A percentile compares a stretch with the other conserved stretches of the same genome.
phyloP scores from a whole-genome alignment of 176 grass and related monocot species.

The Triticum urartu region DNA sequence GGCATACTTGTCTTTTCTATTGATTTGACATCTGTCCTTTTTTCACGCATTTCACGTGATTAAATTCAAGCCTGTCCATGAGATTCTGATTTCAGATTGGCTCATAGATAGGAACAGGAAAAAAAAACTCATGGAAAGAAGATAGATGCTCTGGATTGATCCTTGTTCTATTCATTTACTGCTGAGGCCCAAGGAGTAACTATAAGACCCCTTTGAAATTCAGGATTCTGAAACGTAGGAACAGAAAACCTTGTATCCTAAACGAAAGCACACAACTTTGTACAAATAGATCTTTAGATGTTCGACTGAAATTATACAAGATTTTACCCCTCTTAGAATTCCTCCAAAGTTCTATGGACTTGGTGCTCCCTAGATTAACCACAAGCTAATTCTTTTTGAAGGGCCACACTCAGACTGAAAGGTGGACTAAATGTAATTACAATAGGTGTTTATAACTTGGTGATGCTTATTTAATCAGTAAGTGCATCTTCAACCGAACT shows the following conservation, averaged over 20 bases:
- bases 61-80: constrained; percentile 2
- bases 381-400: too few relatives aligned
- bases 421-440: too few relatives aligned
- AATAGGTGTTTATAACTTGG: too few relatives aligned
- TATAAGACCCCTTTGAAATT: neutral
- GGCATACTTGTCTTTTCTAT: neutral
- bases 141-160: constrained; percentile 12
- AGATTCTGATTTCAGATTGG: constrained; percentile 21
- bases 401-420: too few relatives aligned
- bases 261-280: neutral
- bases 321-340: neutral
- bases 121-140: constrained; percentile 29
- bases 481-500: too few relatives aligned
- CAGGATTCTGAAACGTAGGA: neutral
- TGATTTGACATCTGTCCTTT: constrained; percentile 41
- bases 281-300: neutral
- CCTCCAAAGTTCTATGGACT: neutral
- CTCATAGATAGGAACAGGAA: constrained; percentile 10
- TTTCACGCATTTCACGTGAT: constrained; percentile 17
- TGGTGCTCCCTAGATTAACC: too few relatives aligned
- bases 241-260: neutral
- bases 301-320: neutral
- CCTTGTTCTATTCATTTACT: constrained; percentile 25
- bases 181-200: neutral
- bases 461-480: too few relatives aligned